Percentiles rank a stretch among this genome's conserved stretches.
Evolutionary conservation across 495 filamentous ascomycete species (phyloP).

Genomic region (Penicillium malachiteum): DNA sequence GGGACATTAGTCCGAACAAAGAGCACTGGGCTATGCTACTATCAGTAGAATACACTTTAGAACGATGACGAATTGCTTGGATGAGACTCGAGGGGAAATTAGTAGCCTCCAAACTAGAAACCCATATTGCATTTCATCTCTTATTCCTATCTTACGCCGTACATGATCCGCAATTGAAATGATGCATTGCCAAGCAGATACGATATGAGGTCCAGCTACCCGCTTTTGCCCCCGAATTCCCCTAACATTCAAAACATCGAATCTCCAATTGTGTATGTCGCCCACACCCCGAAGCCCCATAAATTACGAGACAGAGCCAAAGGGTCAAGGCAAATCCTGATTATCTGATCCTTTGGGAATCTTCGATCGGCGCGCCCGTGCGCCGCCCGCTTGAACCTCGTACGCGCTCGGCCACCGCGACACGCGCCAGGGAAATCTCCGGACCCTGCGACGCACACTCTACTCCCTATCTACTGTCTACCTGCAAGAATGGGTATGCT

Average conservation of each 20-base stretch:
- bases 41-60: too few relatives aligned
- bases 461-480: neutral
- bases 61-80: too few relatives aligned
- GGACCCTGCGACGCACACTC: neutral
- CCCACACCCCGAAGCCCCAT: neutral
- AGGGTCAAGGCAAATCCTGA: neutral
- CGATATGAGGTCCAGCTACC: too few relatives aligned
- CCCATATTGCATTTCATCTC: too few relatives aligned
- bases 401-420: neutral
- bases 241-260: neutral
- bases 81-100: too few relatives aligned
- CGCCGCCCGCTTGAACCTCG: conserved; percentile 17
- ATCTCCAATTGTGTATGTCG: neutral
- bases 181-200: too few relatives aligned
- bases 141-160: too few relatives aligned
- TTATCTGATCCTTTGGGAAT: conserved; percentile 1
- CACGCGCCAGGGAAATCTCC: neutral
- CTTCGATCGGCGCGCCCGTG: conserved; percentile 25
- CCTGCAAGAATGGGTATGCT: conserved; percentile 27
- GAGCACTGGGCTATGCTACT: too few relatives aligned
- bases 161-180: too few relatives aligned
- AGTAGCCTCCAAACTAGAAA: too few relatives aligned
- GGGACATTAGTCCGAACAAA: too few relatives aligned
- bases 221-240: too few relatives aligned
- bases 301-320: neutral